Conservation (phyloP, 306 rosid genomes). For the Adenanthera pavonina region DNA sequence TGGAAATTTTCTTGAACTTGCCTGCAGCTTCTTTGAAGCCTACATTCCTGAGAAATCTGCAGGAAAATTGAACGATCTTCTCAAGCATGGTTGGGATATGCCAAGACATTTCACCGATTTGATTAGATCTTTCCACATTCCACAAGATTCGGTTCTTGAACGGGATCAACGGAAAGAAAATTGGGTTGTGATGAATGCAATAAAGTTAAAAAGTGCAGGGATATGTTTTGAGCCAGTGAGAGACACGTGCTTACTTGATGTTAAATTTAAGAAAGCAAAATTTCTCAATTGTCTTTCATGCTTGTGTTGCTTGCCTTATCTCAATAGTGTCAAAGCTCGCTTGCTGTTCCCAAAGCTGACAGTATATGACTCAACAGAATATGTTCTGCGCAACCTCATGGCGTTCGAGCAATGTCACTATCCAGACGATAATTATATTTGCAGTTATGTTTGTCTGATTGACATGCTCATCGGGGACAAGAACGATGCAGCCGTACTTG, state of each 20-base stretch:
- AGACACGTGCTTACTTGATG: neutral
- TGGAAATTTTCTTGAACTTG: neutral
- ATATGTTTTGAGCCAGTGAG: neutral
- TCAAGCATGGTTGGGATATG: no score
- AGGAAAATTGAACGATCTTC: no score
- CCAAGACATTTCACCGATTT: no score
- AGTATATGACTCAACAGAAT: conserved; percentile 21
- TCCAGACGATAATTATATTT: conserved; percentile 16
- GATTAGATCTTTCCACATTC: no score
- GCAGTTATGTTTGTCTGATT: conserved; percentile 35
- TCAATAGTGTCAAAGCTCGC: neutral
- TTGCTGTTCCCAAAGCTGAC: conserved; percentile 12
- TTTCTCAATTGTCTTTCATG: neutral
- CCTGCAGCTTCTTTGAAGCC: neutral
- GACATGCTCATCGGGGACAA: no score
- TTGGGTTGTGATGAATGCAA: neutral
- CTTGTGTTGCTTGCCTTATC: neutral
- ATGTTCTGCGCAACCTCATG: conserved; percentile 38
- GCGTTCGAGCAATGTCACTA: conserved; percentile 17
- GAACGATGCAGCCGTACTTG: no score
- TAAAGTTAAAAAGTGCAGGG: conserved; percentile 30
- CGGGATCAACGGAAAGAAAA: neutral
- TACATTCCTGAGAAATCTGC: no score
- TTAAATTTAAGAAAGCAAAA: neutral
- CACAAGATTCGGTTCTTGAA: conserved; percentile 27